phyloP scores from a whole-genome alignment of 202 grass and related monocot species.

The Carex arenaria region DNA sequence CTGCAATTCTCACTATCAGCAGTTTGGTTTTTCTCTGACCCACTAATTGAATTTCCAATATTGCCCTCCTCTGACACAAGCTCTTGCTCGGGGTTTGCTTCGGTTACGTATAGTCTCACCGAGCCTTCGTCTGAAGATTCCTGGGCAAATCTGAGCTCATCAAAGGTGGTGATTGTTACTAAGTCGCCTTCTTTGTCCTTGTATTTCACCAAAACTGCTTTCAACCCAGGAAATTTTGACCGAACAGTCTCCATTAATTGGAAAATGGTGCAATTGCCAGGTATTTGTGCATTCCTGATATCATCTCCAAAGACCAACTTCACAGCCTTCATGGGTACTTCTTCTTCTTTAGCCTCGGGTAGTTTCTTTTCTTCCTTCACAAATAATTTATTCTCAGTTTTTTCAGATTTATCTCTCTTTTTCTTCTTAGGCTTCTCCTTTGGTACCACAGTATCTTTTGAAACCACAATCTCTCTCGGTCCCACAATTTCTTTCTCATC shows the following conservation, averaged over 20 bases:
- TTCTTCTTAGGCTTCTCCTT: conserved; percentile 64
- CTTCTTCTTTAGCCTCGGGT: conserved; percentile 27
- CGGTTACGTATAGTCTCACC: conserved; percentile 47
- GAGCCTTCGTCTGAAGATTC: conserved; percentile 48
- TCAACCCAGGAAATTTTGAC: conserved; percentile 60
- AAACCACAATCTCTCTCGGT: conserved; percentile 7
- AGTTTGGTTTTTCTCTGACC: conserved; percentile 29
- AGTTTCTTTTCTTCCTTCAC: conserved; percentile 11
- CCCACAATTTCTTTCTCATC: conserved; percentile 38
- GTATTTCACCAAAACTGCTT: conserved; percentile 65
- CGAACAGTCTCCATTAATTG: conserved; percentile 57
- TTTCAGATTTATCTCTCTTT: conserved; percentile 33
- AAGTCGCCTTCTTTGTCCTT: conserved; percentile 79
- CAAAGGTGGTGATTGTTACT: conserved; percentile 67
- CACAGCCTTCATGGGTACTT: conserved; percentile 40
- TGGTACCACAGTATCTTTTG: background rate
- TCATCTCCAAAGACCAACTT: conserved; percentile 76
- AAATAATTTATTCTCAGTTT: conserved; percentile 30
- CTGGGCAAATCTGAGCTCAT: conserved; percentile 68
- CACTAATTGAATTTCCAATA: conserved; percentile 14
- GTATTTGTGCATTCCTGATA: conserved; percentile 64
- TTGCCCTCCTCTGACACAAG: conserved; percentile 38
- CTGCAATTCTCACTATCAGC: conserved; percentile 39
- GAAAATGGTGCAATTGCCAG: conserved; percentile 43
- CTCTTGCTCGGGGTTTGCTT: conserved; percentile 57